These are phyloP conservation scores for Panicum virgatum DNA, from an alignment of 202 grass and related monocot genomes.

Conservation along the genomic window DNA sequence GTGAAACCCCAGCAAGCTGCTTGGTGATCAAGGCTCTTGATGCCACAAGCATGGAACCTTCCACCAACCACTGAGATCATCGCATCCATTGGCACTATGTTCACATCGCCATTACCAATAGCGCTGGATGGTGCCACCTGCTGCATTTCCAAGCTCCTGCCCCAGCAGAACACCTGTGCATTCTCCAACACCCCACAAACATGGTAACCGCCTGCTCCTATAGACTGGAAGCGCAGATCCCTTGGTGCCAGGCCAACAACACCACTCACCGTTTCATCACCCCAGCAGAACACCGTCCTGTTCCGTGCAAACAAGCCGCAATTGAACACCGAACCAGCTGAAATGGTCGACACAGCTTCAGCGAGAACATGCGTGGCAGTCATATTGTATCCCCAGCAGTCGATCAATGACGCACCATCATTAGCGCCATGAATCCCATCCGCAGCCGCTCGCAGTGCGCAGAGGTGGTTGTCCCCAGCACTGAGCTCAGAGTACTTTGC, in stretches of 20 bases:
- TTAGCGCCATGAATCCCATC: slow-evolving; percentile 37
- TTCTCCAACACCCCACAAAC: slow-evolving; percentile 95
- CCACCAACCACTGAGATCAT: slow-evolving; percentile 88
- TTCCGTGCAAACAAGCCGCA: slow-evolving; percentile 73
- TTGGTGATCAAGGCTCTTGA: slow-evolving; percentile 83
- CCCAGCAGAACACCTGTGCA: slow-evolving; percentile 94
- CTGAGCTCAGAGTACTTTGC: slow-evolving; percentile 83
- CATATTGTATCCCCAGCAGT: slow-evolving; percentile 99
- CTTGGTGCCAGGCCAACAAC: slow-evolving; percentile 68
- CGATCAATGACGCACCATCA: slow-evolving; percentile 46
- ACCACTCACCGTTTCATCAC: slow-evolving; percentile 80
- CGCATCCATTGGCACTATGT: slow-evolving; percentile 91
- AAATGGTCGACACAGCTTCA: slow-evolving; percentile 53
- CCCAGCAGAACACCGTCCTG: slow-evolving; percentile 89
- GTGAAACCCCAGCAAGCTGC: slow-evolving; percentile 95
- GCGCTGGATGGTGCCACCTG: slow-evolving; percentile 56
- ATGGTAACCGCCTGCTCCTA: slow-evolving; percentile 89
- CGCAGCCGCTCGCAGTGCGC: slow-evolving; percentile 50
- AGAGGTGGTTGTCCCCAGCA: slow-evolving; percentile 92
- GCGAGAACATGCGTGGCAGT: slow-evolving; percentile 57
- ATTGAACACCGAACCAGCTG: slow-evolving; percentile 92
- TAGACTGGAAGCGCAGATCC: slow-evolving; percentile 71
- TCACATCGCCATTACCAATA: slow-evolving; percentile 78
- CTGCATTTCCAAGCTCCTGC: slow-evolving; percentile 86
- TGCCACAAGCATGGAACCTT: slow-evolving; percentile 93